Evolutionary conservation across 495 filamentous ascomycete genomes (phyloP).

Genomic region (Hyaloscypha finlandica): DNA sequence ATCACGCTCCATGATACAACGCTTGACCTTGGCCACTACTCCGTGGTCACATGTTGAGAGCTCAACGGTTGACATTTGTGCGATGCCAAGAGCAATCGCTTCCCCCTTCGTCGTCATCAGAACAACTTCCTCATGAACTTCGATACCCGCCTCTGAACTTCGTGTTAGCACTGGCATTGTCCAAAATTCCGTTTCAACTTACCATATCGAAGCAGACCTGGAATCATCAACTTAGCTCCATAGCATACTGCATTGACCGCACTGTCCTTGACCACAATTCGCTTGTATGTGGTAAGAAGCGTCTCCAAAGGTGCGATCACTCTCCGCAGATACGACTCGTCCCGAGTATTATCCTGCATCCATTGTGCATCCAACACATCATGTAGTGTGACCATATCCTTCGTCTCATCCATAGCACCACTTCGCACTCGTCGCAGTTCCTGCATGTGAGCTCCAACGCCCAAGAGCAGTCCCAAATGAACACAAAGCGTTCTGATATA

Average conservation of each 20-base stretch:
- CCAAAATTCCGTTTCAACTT: constrained; percentile 19
- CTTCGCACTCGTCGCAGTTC: constrained; percentile 91
- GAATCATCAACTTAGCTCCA: constrained; percentile 97
- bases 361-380: constrained; percentile 96
- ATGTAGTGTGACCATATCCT: constrained; percentile 88
- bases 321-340: constrained; percentile 82
- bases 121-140: constrained; percentile 89
- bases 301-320: constrained; percentile 91
- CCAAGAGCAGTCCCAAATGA: constrained; percentile 87
- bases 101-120: constrained; percentile 98
- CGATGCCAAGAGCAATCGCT: constrained; percentile 92
- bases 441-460: constrained; percentile 98
- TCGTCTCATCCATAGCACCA: constrained; percentile 90
- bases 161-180: constrained; percentile 24
- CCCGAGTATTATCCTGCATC: constrained; percentile 86
- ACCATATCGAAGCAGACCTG: constrained; percentile 85
- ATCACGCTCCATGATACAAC: constrained; percentile 98
- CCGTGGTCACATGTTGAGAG: constrained; percentile 93
- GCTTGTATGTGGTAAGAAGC: constrained; percentile 87
- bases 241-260: constrained; percentile 93
- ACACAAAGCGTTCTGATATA: constrained; percentile 98
- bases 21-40: constrained; percentile 95
- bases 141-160: constrained; percentile 73
- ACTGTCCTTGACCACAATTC: constrained; percentile 96
- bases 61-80: constrained; percentile 93